Conservation (phyloP, 768 basidiomycete genomes). For the Collybiopsis confluens region DNA sequence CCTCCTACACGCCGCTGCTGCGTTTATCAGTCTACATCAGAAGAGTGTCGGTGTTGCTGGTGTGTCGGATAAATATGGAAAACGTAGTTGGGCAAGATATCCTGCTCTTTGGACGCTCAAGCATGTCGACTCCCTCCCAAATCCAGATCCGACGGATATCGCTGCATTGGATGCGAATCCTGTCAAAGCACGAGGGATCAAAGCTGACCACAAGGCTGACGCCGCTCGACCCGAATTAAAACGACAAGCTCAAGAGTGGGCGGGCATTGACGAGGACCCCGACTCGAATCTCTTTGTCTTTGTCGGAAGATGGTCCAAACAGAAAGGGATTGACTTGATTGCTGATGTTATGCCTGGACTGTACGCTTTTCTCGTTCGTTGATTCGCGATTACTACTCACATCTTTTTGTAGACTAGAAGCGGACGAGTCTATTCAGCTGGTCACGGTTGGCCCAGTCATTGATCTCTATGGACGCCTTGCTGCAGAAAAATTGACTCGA, state of each 20-base stretch:
- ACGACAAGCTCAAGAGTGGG: slow-evolving; percentile 94
- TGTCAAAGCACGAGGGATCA: slow-evolving; percentile 62
- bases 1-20: slow-evolving; percentile 87
- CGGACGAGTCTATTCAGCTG: slow-evolving; percentile 80
- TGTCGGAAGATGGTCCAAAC: slow-evolving; percentile 97
- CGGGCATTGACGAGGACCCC: slow-evolving; percentile 87
- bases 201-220: slow-evolving; percentile 78
- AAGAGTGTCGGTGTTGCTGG: slow-evolving; percentile 93
- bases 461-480: slow-evolving; percentile 92
- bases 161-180: slow-evolving; percentile 85
- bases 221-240: slow-evolving; percentile 89
- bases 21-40: slow-evolving; percentile 89
- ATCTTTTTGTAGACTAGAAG: slow-evolving; percentile 58
- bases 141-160: slow-evolving; percentile 93
- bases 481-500: slow-evolving; percentile 88
- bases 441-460: slow-evolving; percentile 93
- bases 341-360: slow-evolving; percentile 92
- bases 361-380: slow-evolving; percentile 38
- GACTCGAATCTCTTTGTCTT: slow-evolving; percentile 90
- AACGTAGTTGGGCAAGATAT: slow-evolving; percentile 95
- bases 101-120: slow-evolving; percentile 95
- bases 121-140: slow-evolving; percentile 92
- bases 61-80: slow-evolving; percentile 97
- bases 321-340: slow-evolving; percentile 96
- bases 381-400: slow-evolving; percentile 1